Evolutionary conservation across 306 rosid species (phyloP).

Genomic region (Arachis stenosperma): DNA sequence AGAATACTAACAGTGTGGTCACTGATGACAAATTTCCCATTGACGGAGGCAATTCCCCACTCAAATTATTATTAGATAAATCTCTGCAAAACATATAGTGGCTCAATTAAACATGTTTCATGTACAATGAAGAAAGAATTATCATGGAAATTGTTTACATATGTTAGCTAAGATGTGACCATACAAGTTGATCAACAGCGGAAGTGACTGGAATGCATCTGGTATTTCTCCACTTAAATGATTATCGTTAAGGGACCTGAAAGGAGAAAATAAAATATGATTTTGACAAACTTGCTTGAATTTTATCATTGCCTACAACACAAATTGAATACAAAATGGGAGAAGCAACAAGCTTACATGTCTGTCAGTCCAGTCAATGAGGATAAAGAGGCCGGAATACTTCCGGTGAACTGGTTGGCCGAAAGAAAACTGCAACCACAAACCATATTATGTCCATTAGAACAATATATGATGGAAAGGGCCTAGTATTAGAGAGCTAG

Average conservation of each 20-base stretch:
- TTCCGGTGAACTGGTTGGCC: slow-evolving; percentile 81
- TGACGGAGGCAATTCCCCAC: slow-evolving; percentile 88
- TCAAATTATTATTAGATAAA: slow-evolving; percentile 80
- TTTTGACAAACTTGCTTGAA: slow-evolving; percentile 25
- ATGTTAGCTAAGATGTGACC: slow-evolving; percentile 44
- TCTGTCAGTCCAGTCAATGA: slow-evolving; percentile 65
- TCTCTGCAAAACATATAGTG: slow-evolving; percentile 62
- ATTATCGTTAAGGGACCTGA: slow-evolving; percentile 90
- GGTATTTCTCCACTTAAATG: slow-evolving; percentile 82
- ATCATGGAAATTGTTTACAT: slow-evolving; percentile 18
- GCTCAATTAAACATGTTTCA: slow-evolving; percentile 37
- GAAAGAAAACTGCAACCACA: slow-evolving; percentile 89
- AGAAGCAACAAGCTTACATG: slow-evolving; percentile 63
- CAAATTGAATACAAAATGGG: slow-evolving; percentile 22
- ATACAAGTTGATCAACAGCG: slow-evolving; percentile 84
- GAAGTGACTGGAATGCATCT: slow-evolving; percentile 70
- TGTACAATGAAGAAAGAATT: slow-evolving; percentile 32
- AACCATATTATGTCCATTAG: slow-evolving; percentile 51
- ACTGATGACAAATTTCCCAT: slow-evolving; percentile 56
- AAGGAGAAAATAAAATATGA: slow-evolving; percentile 44
- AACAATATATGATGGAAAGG: slow-evolving; percentile 29
- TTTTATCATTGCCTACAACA: slow-evolving; percentile 10
- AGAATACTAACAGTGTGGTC: slow-evolving; percentile 85
- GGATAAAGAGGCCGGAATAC: slow-evolving; percentile 77
- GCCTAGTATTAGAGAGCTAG: slow-evolving; percentile 30